These are phyloP conservation scores for Mortierella polycephala DNA, from an alignment of 371 early-diverging fungal genomes.

Conservation along the genomic window DNA sequence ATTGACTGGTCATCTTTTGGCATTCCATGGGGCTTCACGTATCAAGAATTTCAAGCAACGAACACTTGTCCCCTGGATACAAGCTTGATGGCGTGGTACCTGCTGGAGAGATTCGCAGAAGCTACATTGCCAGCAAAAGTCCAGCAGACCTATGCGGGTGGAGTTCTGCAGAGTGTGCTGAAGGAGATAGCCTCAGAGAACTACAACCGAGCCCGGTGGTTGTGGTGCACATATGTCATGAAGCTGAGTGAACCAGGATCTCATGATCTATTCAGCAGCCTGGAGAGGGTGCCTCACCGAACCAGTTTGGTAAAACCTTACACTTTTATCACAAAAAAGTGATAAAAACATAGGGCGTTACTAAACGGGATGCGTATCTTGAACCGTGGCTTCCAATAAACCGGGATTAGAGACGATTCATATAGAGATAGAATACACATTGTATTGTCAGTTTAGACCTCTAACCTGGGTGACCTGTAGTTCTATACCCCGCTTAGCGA, in stretches of 20 bases:
- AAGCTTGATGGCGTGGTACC: slow-evolving; percentile 13
- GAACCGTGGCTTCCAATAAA: no score
- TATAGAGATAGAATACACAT: no score
- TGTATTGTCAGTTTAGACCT: no score
- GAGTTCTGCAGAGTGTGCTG: neutral
- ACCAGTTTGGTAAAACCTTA: no score
- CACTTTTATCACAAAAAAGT: no score
- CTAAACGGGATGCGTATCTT: no score
- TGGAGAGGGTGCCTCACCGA: no score
- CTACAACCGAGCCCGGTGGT: slow-evolving; percentile 9
- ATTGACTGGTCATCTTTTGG: slow-evolving; percentile 6
- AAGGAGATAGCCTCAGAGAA: neutral
- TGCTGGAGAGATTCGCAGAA: neutral
- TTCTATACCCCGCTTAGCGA: no score
- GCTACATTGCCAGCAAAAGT: neutral
- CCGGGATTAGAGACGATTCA: no score
- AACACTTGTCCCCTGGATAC: slow-evolving; percentile 25
- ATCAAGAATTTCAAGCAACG: neutral
- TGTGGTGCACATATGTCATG: slow-evolving; percentile 15
- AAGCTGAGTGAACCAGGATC: neutral
- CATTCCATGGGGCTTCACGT: slow-evolving; percentile 13
- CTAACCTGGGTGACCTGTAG: no score
- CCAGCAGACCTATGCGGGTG: neutral
- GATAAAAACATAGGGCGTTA: no score
- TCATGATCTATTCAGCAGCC: neutral